Evolutionary conservation across 2,329 filamentous ascomycete species (phyloP), one percentile per base, ranked within the genome.

Genomic region (Arthroderma sp.): DNA sequence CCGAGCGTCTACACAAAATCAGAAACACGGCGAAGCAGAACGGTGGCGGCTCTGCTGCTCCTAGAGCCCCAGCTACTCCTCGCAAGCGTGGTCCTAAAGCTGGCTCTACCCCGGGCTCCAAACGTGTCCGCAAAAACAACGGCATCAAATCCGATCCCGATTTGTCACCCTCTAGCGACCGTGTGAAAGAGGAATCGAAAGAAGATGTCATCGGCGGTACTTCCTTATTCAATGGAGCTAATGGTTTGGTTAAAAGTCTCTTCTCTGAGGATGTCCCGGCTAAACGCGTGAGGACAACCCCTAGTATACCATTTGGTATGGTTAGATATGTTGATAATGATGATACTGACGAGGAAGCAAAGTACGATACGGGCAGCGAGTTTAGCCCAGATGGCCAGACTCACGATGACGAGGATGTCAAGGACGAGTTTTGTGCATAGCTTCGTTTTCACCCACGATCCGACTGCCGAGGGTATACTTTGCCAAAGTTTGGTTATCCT

Each of bases 1-100:
- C 53, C 3, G 64, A 68, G 43, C 59, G 63, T 3, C 53, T 68
- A 1, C 46, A 55, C 5, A 59, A 56, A n/a, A 64, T 68, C 15
- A 57, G 53, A n/a, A 40, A 46, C 8, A 36, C 42, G 4, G 42
- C 38, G 0, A 51, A 51, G 4, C 45, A 47, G 31, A 40, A 44
- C 5, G 40, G 40, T 9, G 33, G 29, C 22, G 33, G 36, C 2
- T 10, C 38, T 5, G 38, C 45, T 0, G 34, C 27, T 6, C 56
- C 53, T 48, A 51, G 45, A 11, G 10, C n/a, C 6, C 40, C 37
- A n/a, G 42, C 40, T 7, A 48, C 45, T 9, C 44, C 50, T n/a
- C 49, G 40, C 15, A 51, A 49, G 29, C 49, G 44, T 22, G 36
- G 22, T 10, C 8, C 32, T 28, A 38, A 40, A n/a, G 36, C 36